phyloP scores from a whole-genome alignment of 768 basidiomycete species.

The Tylopilus balloui region DNA sequence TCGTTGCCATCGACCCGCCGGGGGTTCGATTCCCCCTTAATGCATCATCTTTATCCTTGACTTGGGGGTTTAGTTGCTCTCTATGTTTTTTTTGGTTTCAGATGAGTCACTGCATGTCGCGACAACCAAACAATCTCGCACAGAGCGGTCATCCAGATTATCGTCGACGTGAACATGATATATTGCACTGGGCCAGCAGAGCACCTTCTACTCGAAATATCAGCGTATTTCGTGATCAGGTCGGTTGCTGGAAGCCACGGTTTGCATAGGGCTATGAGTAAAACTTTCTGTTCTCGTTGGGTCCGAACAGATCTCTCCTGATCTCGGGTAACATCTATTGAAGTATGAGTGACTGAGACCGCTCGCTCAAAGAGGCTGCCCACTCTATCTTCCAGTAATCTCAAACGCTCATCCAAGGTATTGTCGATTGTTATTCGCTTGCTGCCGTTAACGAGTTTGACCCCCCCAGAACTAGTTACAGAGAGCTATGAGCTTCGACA shows the following conservation, averaged over 20 bases:
- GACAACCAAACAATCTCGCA: not conserved
- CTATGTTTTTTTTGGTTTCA: not conserved
- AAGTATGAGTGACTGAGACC: not conserved
- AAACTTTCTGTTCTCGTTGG: slow-evolving; percentile 91
- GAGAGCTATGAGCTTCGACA: not conserved
- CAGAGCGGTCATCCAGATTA: not conserved
- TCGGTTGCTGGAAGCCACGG: not conserved
- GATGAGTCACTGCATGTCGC: not conserved
- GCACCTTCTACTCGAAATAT: not conserved
- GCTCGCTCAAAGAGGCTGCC: slow-evolving; percentile 23
- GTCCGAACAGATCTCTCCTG: slow-evolving; percentile 80
- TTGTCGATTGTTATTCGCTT: slow-evolving; percentile 89
- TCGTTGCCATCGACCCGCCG: slow-evolving; percentile 79
- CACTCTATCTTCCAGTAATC: slow-evolving; percentile 85
- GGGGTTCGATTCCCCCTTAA: slow-evolving; percentile 69
- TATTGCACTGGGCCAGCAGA: not conserved
- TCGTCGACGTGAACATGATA: not conserved
- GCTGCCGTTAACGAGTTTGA: slow-evolving; percentile 67
- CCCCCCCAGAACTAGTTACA: slow-evolving; percentile 69
- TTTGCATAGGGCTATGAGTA: slow-evolving; percentile 45
- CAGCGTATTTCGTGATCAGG: not conserved
- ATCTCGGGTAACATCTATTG: slow-evolving; percentile 93
- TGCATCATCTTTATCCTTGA: slow-evolving; percentile 2
- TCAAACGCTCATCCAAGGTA: slow-evolving; percentile 87
- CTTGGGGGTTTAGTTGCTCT: too few species aligned